Base-by-base conservation (phyloP, 768 basidiomycete species). In the Kwoniella shandongensis region DNA sequence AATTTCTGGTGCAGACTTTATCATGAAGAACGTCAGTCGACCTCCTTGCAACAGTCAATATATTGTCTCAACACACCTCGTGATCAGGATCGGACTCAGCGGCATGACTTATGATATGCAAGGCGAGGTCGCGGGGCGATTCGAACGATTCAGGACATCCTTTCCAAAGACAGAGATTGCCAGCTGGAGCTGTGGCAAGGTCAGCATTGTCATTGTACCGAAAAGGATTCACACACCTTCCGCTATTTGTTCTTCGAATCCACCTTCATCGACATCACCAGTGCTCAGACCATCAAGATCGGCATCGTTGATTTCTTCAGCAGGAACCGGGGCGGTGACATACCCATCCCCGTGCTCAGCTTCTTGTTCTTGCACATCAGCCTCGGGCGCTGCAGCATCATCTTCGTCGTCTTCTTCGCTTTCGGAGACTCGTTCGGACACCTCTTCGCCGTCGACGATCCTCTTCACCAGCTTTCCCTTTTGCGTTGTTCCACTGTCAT, bases 381-480 rank as follows among this genome's bases (percentile, higher is more conserved):
- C 40, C 22, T 30, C 13, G 13, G 32, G 32, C 32, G 13, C 32
- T 32, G 32, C 32, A 6, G 6, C 32, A 6, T 32, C 7, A 6
- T 13, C 32, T n/a, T 30, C 48, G 12, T 35, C 32, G 4, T 50
- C 48, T 13, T 50, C 29, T 30, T 36, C 30, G n/a, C 29, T 29
- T 8, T 50, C 48, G 8, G 51, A 26, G 7, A 44, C 51, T 20
- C 23, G 29, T 35, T 36, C 32, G 32, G 6, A 38, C 4, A 55
- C 53, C 26, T 44, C 48, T 11, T 55, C 59, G n/a, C 54, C 59
- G 51, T 56, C 54, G 4, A 61, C 41, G n/a, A 51, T 35, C 36
- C 23, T 39, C 41, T 36, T 25, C 7, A 23, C 47, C n/a, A 42
- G 5, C 32, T 51, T n/a, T 4, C n/a, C n/a, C 8, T 39, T 20